These are phyloP conservation scores for Diaporthe australafricana DNA, from an alignment of 2,329 filamentous ascomycete species.

Conservation along the genomic window DNA sequence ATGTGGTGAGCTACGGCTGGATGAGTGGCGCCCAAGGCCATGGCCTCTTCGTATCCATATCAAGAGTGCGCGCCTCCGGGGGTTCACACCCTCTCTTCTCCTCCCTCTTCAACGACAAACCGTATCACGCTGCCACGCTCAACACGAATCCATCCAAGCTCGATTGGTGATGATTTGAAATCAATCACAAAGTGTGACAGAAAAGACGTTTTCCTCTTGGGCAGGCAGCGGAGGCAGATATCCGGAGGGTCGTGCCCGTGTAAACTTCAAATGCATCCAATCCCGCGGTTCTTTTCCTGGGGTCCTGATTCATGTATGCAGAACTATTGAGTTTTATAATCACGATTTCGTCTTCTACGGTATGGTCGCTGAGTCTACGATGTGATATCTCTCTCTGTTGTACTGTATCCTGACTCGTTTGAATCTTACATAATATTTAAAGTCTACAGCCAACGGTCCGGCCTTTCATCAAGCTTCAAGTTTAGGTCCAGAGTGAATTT, in stretches of 20 bases:
- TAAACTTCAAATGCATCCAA: background rate
- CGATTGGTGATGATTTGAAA: background rate
- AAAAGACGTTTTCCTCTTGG: background rate
- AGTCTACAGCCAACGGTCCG: too few species aligned
- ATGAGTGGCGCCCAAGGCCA: too few species aligned
- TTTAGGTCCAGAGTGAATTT: background rate
- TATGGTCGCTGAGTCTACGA: too few species aligned
- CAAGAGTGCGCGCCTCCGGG: too few species aligned
- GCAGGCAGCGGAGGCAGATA: background rate
- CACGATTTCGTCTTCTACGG: too few species aligned
- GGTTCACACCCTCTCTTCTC: too few species aligned
- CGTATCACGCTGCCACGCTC: too few species aligned
- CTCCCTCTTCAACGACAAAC: too few species aligned
- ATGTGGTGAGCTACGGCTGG: too few species aligned
- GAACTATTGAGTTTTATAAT: background rate
- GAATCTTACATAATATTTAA: background rate
- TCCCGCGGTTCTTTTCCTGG: background rate
- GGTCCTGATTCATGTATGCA: background rate
- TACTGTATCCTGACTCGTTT: background rate
- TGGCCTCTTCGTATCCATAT: too few species aligned
- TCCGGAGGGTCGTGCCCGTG: background rate
- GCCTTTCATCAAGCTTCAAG: background rate
- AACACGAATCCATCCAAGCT: background rate
- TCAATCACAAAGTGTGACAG: background rate
- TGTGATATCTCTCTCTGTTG: background rate